phyloP scores from a whole-genome alignment of 495 filamentous ascomycete genomes.

The Glutinoglossum americanum region DNA sequence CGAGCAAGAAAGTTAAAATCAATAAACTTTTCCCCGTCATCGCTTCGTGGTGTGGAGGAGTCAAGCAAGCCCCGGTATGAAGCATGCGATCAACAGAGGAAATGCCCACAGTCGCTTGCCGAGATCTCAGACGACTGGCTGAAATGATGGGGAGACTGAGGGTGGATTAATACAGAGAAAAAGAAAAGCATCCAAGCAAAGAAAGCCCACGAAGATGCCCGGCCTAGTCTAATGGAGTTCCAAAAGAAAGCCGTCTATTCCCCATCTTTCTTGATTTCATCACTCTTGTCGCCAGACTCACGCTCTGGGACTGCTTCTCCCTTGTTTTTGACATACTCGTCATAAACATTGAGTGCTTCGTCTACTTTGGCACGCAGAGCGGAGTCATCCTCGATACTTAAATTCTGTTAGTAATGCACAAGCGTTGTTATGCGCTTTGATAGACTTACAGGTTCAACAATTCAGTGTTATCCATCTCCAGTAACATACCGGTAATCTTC shows the following conservation, averaged over 20 bases:
- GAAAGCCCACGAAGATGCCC: not conserved
- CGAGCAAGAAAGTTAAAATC: not conserved
- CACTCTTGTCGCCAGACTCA: conserved; percentile 17
- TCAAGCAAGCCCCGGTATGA: not conserved
- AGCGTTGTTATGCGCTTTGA: conserved; percentile 3
- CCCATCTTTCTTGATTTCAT: conserved; percentile 9
- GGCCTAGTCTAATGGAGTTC: not conserved
- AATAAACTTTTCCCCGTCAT: conserved; percentile 1
- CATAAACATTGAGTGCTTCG: conserved; percentile 88
- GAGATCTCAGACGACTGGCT: not conserved
- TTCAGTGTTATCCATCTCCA: conserved; percentile 97
- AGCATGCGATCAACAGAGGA: not conserved
- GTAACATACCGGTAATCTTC: conserved; percentile 98
- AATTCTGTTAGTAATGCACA: conserved; percentile 8
- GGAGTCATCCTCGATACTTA: conserved; percentile 69
- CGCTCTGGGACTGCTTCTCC: conserved; percentile 14
- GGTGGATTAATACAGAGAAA: not conserved
- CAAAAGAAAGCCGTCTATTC: not conserved
- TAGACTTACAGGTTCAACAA: conserved; percentile 83
- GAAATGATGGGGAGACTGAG: not conserved
- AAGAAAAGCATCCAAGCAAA: not conserved
- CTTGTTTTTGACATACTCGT: conserved; percentile 90
- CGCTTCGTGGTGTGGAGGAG: not conserved
- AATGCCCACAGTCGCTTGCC: not conserved
- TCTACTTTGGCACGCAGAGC: conserved; percentile 88